These are phyloP conservation scores for Triglochin maritima DNA, from an alignment of 106 monocot genomes.

Conservation along the genomic window DNA sequence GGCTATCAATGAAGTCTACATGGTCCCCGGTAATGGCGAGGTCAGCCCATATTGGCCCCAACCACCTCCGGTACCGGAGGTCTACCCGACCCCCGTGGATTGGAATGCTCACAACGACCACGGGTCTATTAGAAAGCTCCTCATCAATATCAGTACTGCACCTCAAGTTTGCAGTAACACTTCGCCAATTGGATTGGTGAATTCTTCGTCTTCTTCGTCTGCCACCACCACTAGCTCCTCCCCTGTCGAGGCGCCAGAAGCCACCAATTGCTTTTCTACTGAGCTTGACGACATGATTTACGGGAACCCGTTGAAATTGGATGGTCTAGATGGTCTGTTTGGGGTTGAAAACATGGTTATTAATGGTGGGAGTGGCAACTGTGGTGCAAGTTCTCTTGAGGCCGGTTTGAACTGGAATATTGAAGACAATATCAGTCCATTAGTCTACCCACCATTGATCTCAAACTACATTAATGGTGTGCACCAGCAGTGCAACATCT, in stretches of 20 bases:
- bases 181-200: not conserved
- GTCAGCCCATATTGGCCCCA: not conserved
- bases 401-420: slow-evolving; percentile 9
- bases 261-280: slow-evolving; percentile 5
- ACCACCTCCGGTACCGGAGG: not conserved
- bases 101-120: slow-evolving; percentile 7
- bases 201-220: not conserved
- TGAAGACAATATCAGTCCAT: slow-evolving; percentile 12
- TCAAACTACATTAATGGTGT: not conserved
- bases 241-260: not conserved
- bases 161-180: not conserved
- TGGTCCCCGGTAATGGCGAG: not conserved
- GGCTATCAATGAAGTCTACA: not conserved
- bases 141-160: slow-evolving; percentile 2
- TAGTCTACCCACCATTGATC: slow-evolving; percentile 6
- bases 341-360: not conserved
- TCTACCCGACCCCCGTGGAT: not conserved
- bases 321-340: slow-evolving; percentile 22
- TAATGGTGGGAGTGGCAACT: not conserved
- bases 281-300: slow-evolving; percentile 40
- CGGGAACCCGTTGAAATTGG: slow-evolving; percentile 18
- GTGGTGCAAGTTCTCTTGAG: slow-evolving; percentile 3
- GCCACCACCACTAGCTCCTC: not conserved
- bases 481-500: too few relatives aligned
- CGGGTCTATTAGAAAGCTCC: slow-evolving; percentile 10